Base-by-base conservation (phyloP, 768 basidiomycete genomes). In the Sarcodon sp. region DNA sequence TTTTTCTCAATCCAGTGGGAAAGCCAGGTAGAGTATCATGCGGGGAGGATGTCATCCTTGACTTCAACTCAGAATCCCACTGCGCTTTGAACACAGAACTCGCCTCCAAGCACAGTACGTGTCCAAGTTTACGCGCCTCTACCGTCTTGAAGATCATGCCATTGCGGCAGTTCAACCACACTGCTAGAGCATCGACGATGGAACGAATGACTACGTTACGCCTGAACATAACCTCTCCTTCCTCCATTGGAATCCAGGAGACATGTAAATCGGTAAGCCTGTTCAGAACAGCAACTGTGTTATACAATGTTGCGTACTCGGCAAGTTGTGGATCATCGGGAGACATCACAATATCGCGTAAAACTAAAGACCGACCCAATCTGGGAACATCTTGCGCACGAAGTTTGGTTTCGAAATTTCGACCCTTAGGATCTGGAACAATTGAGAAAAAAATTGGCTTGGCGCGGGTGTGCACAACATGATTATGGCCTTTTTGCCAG, bases 181-280 rank as follows among this genome's bases (percentile, higher is more conserved):
- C 85, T 0, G 91, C 87, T 48, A 97, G 71, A 1, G 94, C 81
- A 57, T 96, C 91, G 62, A 97, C 76, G 54, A 80, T 72, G 10
- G 80, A 69, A 60, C 94, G 89, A 50, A 87, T 75, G 32, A 82
- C 87, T 39, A 96, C 66, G 65, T 91, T 92, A 51, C 78, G 79
- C 35, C 84, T 80, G 66, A 92, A 75, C 18, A 71, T 67, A 32
- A 79, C 66, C 52, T 89, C 79, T 16, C 94, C 59, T 13, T 81
- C 69, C 2, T 75, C 67, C 52, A 85, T 76, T 0, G 86, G 75
- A 31, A 69, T 67, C 79, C 88, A 87, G 5, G 68, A 66, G 12
- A 79, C 67, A 12, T 75, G 66, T 45, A 97, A 76, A 3, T 64
- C 59, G 16, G 75, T 66, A 45, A 80, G 60, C 7, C 74, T 66